These are phyloP conservation scores for Nicotiana undulata DNA, from an alignment of 257 asterid genomes.

Conservation along the genomic window DNA sequence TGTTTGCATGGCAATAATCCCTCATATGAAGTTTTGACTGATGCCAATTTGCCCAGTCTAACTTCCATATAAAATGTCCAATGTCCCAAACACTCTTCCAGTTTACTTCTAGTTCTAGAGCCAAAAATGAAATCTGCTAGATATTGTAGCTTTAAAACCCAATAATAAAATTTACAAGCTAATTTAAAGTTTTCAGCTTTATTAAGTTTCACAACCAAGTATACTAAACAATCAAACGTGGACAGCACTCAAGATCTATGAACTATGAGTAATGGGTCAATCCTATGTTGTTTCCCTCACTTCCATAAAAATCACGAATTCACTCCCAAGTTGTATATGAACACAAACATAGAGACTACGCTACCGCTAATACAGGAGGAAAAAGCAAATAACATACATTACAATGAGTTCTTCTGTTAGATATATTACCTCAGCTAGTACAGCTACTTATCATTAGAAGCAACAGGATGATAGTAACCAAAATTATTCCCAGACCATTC, in stretches of 20 bases:
- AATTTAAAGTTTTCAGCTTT: not conserved
- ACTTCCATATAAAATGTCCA: not conserved
- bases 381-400: not conserved
- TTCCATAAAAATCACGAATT: not conserved
- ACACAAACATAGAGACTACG: not conserved
- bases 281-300: not conserved
- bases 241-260: not conserved
- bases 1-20: too few species aligned
- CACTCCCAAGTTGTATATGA: not conserved
- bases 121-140: not conserved
- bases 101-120: not conserved
- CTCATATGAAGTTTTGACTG: not conserved
- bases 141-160: not conserved
- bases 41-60: not conserved
- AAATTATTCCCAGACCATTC: conserved; percentile 71
- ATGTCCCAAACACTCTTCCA: not conserved
- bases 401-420: not conserved
- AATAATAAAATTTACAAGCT: not conserved
- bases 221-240: not conserved
- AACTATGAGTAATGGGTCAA: not conserved
- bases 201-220: not conserved
- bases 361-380: not conserved
- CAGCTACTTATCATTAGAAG: conserved; percentile 44
- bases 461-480: conserved; percentile 40
- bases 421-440: conserved; percentile 32